Evolutionary conservation across 208 protist species (phyloP).

Genomic region (Tritrichomonas musculus): DNA sequence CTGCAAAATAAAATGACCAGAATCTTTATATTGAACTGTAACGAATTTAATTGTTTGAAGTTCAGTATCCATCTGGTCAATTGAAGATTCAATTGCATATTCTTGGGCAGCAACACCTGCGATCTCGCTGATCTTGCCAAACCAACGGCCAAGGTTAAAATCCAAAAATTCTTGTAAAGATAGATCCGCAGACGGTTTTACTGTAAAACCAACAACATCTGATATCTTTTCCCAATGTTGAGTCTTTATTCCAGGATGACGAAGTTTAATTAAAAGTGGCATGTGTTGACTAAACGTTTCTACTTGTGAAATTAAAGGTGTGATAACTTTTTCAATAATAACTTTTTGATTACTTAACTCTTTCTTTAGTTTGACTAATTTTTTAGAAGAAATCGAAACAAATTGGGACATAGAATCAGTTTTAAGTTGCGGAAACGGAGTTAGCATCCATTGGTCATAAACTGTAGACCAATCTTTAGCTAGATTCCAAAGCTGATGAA

Average conservation of each 20-base stretch:
- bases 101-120: slow-evolving; percentile 82
- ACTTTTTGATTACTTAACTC: not conserved
- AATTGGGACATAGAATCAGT: not conserved
- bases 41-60: slow-evolving; percentile 42
- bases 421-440: not conserved
- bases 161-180: slow-evolving; percentile 71
- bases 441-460: not conserved
- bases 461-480: not conserved
- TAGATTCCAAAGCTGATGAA: not conserved
- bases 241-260: slow-evolving; percentile 64
- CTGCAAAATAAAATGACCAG: slow-evolving; percentile 51
- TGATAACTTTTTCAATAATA: not conserved
- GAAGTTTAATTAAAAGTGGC: slow-evolving; percentile 78
- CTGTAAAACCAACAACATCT: slow-evolving; percentile 62
- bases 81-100: slow-evolving; percentile 81
- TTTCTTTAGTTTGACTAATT: not conserved
- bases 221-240: slow-evolving; percentile 68
- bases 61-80: slow-evolving; percentile 71
- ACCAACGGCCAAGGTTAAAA: slow-evolving; percentile 66
- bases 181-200: slow-evolving; percentile 42
- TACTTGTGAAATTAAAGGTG: slow-evolving; percentile 55
- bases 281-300: slow-evolving; percentile 83
- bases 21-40: not conserved
- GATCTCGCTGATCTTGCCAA: slow-evolving; percentile 72
- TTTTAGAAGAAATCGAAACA: not conserved